These are phyloP conservation scores for Monilinia aucupariae DNA, from an alignment of 2,329 filamentous ascomycete genomes.

Conservation along the genomic window DNA sequence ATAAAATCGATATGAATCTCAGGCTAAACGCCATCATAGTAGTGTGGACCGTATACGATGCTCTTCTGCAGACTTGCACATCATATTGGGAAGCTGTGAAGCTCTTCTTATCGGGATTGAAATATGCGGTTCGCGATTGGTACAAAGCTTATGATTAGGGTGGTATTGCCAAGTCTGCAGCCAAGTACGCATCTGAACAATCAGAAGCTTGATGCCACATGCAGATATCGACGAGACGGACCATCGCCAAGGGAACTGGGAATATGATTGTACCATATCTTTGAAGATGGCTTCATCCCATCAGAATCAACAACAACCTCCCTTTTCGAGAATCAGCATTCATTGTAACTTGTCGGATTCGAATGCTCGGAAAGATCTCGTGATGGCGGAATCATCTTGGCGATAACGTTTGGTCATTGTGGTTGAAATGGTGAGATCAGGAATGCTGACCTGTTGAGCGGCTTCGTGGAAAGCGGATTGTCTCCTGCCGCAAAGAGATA, in stretches of 20 bases:
- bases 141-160: background rate
- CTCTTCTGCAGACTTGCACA: background rate
- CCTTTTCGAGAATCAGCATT: constrained; percentile 7
- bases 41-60: background rate
- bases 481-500: constrained; percentile 12
- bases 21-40: constrained; percentile 11
- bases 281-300: constrained; percentile 11
- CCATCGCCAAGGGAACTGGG: constrained; percentile 9
- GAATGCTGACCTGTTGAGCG: background rate
- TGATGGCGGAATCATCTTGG: constrained; percentile 12
- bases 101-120: constrained; percentile 11
- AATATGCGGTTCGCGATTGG: background rate
- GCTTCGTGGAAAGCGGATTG: constrained; percentile 5
- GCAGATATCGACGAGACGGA: constrained; percentile 14
- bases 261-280: constrained; percentile 5
- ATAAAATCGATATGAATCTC: background rate
- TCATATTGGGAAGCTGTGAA: constrained; percentile 12
- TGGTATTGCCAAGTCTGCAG: constrained; percentile 10
- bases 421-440: background rate
- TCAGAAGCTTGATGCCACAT: constrained; percentile 9
- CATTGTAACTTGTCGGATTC: background rate
- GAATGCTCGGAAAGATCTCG: background rate
- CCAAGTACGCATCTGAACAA: constrained; percentile 3
- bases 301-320: constrained; percentile 9
- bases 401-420: background rate